A percentile compares a stretch with the other conserved stretches of the same genome.
Conservation (phyloP, 495 filamentous ascomycete genomes). For the Cercophora samala region DNA sequence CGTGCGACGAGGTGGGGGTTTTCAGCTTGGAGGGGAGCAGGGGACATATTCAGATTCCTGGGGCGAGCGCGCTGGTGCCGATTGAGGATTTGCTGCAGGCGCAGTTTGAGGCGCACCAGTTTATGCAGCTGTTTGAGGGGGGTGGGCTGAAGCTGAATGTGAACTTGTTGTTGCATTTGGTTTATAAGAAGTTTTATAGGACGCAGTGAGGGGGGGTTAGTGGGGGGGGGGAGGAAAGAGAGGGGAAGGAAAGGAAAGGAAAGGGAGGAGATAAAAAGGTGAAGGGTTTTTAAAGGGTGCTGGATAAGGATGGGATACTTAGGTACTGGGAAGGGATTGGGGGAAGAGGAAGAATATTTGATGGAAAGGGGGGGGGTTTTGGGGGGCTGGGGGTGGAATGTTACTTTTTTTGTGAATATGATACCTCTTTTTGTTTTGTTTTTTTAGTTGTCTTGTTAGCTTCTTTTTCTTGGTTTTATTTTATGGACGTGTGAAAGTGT, state of each 20-base stretch:
- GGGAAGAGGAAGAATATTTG: neutral
- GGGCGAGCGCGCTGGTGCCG: constrained; percentile 83
- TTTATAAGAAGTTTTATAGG: constrained; percentile 97
- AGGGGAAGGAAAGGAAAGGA: too few species aligned
- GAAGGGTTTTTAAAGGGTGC: neutral
- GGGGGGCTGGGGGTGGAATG: too few species aligned
- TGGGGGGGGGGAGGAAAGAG: neutral
- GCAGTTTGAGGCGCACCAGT: constrained; percentile 94
- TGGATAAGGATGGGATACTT: constrained; percentile 1
- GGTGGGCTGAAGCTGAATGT: constrained; percentile 86
- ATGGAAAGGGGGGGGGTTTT: neutral
- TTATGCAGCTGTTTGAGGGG: constrained; percentile 83
- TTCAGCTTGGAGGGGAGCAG: constrained; percentile 90
- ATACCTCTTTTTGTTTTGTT: constrained; percentile 12
- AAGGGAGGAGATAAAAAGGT: neutral
- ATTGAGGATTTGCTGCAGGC: constrained; percentile 93
- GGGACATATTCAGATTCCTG: constrained; percentile 93
- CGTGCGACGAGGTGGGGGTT: constrained; percentile 88
- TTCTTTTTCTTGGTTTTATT: neutral
- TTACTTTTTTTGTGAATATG: constrained; percentile 1
- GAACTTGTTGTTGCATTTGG: constrained; percentile 88
- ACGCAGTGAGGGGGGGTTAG: constrained; percentile 53
- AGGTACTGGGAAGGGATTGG: neutral
- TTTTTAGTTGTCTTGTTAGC: neutral
- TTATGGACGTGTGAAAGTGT: too few species aligned